These are phyloP conservation scores for Magnaporthiopsis incrustans DNA, from an alignment of 2,329 filamentous ascomycete genomes.

Conservation along the genomic window DNA sequence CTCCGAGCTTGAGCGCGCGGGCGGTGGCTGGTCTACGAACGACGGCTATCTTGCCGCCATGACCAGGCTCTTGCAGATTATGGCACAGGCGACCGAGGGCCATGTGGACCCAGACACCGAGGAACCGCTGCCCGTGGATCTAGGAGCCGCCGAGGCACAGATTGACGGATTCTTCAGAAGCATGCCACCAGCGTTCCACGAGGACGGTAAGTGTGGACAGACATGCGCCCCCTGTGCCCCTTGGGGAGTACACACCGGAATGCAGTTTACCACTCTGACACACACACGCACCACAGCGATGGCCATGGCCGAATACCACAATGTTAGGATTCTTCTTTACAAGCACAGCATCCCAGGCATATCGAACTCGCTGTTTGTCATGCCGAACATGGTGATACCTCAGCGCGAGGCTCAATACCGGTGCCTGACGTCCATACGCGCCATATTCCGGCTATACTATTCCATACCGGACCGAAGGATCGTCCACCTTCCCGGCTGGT, in stretches of 20 bases:
- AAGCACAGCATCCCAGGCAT: slow-evolving; percentile 13
- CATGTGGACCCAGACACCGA: background rate
- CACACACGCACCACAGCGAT: slow-evolving; percentile 7
- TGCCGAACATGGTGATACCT: slow-evolving; percentile 5
- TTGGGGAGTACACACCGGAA: background rate
- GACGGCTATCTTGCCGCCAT: slow-evolving; percentile 12
- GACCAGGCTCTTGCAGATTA: slow-evolving; percentile 14
- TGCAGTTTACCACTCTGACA: background rate
- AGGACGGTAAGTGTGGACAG: background rate
- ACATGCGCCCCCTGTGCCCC: background rate
- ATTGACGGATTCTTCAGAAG: background rate
- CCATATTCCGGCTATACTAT: slow-evolving; percentile 14
- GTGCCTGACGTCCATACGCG: slow-evolving; percentile 11
- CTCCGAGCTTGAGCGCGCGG: slow-evolving; percentile 10
- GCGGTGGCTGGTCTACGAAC: slow-evolving; percentile 3
- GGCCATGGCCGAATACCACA: slow-evolving; percentile 14
- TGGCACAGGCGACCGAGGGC: background rate
- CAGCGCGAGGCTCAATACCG: slow-evolving; percentile 10
- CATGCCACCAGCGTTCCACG: background rate
- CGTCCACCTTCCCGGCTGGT: slow-evolving; percentile 11
- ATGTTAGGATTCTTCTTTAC: slow-evolving; percentile 14
- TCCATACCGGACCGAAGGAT: slow-evolving; percentile 12
- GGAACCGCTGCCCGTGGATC: background rate
- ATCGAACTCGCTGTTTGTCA: background rate
- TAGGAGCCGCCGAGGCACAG: background rate